phyloP scores from a whole-genome alignment of 2,329 filamentous ascomycete species.

The Hymenoscyphus infarciens region DNA sequence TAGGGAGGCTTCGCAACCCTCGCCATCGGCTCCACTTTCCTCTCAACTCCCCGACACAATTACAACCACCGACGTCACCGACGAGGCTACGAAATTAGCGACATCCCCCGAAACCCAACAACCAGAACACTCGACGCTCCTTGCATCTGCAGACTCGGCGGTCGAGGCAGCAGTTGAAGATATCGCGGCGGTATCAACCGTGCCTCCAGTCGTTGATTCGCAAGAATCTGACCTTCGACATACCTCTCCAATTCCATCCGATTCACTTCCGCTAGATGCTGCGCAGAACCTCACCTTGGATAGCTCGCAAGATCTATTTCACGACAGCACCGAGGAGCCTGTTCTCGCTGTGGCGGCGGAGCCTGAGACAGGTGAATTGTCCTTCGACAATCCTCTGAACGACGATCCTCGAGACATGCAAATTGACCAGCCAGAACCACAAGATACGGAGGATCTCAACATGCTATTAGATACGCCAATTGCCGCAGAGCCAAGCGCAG shows the following conservation, averaged over 20 bases:
- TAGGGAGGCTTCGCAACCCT: constrained; percentile 12
- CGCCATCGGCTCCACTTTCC: constrained; percentile 16
- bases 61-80: constrained; percentile 16
- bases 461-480: not conserved
- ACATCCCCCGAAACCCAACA: constrained; percentile 18
- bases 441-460: not conserved
- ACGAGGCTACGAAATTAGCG: constrained; percentile 20
- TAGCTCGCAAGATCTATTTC: constrained; percentile 7
- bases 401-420: not conserved
- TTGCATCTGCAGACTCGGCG: constrained; percentile 21
- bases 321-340: not conserved
- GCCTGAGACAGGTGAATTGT: not conserved
- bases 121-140: constrained; percentile 11
- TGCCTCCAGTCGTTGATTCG: constrained; percentile 34
- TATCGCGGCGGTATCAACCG: constrained; percentile 23
- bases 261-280: constrained; percentile 2
- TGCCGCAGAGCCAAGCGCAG: not conserved
- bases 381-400: not conserved
- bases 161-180: constrained; percentile 29
- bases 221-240: constrained; percentile 34
- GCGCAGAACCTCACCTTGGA: constrained; percentile 16
- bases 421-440: not conserved
- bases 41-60: constrained; percentile 23
- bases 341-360: not conserved
- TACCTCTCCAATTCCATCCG: constrained; percentile 14